Evolutionary conservation across 2,329 filamentous ascomycete genomes (phyloP), one percentile per base, ranked within the genome.

Genomic region (Elsinoe perseae): DNA sequence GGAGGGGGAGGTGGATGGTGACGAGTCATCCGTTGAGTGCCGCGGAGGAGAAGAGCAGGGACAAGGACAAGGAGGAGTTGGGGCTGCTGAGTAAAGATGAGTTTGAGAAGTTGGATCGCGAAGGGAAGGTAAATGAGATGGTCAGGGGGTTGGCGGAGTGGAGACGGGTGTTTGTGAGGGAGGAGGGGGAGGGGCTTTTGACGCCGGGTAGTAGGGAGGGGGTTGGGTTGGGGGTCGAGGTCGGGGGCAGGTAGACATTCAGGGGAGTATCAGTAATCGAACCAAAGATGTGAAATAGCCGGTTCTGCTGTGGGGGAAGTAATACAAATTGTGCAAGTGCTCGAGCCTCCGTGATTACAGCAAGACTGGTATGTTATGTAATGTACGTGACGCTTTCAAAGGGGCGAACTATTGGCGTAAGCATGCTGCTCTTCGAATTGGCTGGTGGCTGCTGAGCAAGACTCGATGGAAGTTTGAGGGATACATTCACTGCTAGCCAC

Each of bases 71-170:
- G 14, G n/a, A 38, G 25, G 48, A 38, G 48, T 20, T 32, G 9
- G 48, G 48, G 16, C 9, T 38, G 25, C 20, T 52, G 48, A 2
- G 14, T 2, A 52, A 52, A 28, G 48, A 25, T 7, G 48, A 52
- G n/a, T 52, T 52, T 36, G 48, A 52, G 48, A 52, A 52, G 20
- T 16, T 52, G 48, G 48, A 52, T n/a, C 28, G 48, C 2, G 48
- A 52, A 30, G 32, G 28, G 14, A 52, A 52, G 48, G 48, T 52
- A 4, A n/a, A 36, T 16, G 48, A 52, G 48, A 52, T 52, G 48
- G 18, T 52, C 27, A 52, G 48, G 48, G 48, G 48, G 28, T 52
- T 52, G 48, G 30, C 18, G 6, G 48, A 52, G 48, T 52, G 48
- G 48, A 34, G 48, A 14, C 7, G 48, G 30, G 18, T 52, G 1